Percentiles rank a stretch among this genome's conserved stretches.
Evolutionary conservation across 495 filamentous ascomycete genomes (phyloP).

Genomic region (Hypomontagnella monticulosa): DNA sequence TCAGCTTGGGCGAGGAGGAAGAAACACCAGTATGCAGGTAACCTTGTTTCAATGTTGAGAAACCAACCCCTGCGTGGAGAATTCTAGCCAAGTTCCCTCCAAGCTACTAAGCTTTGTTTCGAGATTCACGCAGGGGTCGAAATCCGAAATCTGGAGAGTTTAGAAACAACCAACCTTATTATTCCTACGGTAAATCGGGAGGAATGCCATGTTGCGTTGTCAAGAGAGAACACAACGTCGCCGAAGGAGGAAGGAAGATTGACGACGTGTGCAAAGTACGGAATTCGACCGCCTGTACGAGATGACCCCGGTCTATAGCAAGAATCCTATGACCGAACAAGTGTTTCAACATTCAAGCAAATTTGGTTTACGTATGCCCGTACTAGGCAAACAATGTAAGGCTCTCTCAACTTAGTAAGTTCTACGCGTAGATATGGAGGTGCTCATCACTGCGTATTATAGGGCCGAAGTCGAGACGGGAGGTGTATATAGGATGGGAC

Average conservation of each 20-base stretch:
- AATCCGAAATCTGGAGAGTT: constrained; percentile 11
- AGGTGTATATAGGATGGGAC: constrained; percentile 17
- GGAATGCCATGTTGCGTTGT: constrained; percentile 3
- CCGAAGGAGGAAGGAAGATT: constrained; percentile 9
- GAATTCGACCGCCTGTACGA: constrained; percentile 1
- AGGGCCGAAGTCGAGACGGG: constrained; percentile 26
- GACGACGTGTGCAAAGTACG: constrained; percentile 6
- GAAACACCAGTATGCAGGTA: constrained; percentile 36
- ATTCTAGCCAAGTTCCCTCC: constrained; percentile 21
- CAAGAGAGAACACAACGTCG: constrained; percentile 1
- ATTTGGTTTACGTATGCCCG: constrained; percentile 14
- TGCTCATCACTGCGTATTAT: constrained; percentile 22
- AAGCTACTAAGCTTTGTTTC: constrained; percentile 26
- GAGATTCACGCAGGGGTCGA: constrained; percentile 38
- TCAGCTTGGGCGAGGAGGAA: constrained; percentile 17
- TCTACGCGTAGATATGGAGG: constrained; percentile 1
- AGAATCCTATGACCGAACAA: constrained; percentile 12
- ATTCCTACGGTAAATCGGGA: constrained; percentile 18
- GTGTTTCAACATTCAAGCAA: constrained; percentile 26
- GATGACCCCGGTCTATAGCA: constrained; percentile 20
- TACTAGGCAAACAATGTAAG: neutral
- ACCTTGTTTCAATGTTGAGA: constrained; percentile 40
- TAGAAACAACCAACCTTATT: constrained; percentile 36
- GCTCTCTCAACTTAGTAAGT: constrained; percentile 15
- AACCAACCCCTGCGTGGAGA: constrained; percentile 25